Base-by-base conservation (phyloP, 2,329 filamentous ascomycete species). In the Fusarium praegraminearum region DNA sequence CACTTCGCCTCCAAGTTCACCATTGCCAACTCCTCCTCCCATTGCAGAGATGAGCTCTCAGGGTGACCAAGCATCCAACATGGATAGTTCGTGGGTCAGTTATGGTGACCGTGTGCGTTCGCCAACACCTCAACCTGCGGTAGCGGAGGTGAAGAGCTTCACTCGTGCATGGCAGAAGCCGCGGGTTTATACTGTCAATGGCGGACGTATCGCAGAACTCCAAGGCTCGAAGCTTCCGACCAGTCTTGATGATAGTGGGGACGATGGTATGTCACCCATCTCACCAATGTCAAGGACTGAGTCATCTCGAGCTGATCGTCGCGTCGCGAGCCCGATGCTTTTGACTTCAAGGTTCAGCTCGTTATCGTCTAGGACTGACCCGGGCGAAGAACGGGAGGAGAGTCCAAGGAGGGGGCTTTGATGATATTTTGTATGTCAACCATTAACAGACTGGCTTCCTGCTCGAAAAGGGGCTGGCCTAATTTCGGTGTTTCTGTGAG, bases 101-200 rank as follows among this genome's bases (percentile, higher is more conserved):
- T 64, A 53, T 4, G 62, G 68, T n/a, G 70, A 75, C 20, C 64
- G 72, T 15, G 62, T 66, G 4, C 58, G 52, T 20, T 75, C 72
- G 16, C 67, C 73, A 7, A 75, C 73, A 10, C 73, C 73, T 10
- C 74, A 67, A 49, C 72, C 72, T 1, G 73, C 73, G 4, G 64
- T 75, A 30, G 73, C 73, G 13, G 73, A 75, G 57, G 55, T 68
- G 5, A 67, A 46, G 46, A 75, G 70, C 36, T 75, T 56, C 30
- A 72, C 70, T 28, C 65, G 73, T 11, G 41, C 70, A 7, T 45
- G 66, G 52, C 73, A 71, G 49, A 73, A 73, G 44, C 73, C 73
- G 12, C 65, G 72, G 3, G 59, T 72, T n/a, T 75, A 67, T 38
- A 61, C 74, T 2, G 57, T 75, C 20, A 64, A 65, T 16, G 53